Evolutionary conservation across 2,329 filamentous ascomycete species (phyloP), one percentile per base, ranked within the genome.

Genomic region (Colletotrichum karsti): DNA sequence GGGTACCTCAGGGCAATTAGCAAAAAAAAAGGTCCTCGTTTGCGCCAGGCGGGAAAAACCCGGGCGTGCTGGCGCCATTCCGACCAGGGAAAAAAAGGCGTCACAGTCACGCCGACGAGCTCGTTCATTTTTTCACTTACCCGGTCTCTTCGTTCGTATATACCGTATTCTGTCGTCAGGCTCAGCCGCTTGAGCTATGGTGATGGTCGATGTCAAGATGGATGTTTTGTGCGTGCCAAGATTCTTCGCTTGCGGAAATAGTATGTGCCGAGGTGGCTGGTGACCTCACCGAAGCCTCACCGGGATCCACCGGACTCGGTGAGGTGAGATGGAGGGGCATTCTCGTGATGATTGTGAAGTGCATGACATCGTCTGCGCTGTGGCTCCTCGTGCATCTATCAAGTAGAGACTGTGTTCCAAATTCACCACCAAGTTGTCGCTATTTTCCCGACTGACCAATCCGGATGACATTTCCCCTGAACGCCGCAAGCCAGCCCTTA

Each of bases 221-320:
- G 53, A 65, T 33, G 62, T 70, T 70, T 70, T 70, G 67, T 70
- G 69, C 67, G 69, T 67, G 61, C 69, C 67, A 70, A 69, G 67
- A 71, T 53, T 57, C 56, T 59, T 71, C 69, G 69, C 67, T 71
- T 71, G 63, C 67, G 69, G 69, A 63, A 68, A 64, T 67, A 71
- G 57, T 71, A 71, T 67, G 53, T 58, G 53, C 64, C 64, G 64
- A 64, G 60, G 51, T 46, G 35, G 42, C 50, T 56, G 18, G 30
- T 60, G 15, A n/a, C 9, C 18, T 61, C 58, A 61, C 58, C 46
- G 35, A 13, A 33, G 18, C 10, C 33, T 41, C 22, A 53, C 58
- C 58, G 55, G 22, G 2, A 12, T 18, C 8, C 13, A n/a, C 9
- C 26, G 2, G 12, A 1, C 0, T 35, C 41, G 55, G 55, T 59